Evolutionary conservation across 176 grass and related monocot species (phyloP).

Genomic region (Triticum monococcum): DNA sequence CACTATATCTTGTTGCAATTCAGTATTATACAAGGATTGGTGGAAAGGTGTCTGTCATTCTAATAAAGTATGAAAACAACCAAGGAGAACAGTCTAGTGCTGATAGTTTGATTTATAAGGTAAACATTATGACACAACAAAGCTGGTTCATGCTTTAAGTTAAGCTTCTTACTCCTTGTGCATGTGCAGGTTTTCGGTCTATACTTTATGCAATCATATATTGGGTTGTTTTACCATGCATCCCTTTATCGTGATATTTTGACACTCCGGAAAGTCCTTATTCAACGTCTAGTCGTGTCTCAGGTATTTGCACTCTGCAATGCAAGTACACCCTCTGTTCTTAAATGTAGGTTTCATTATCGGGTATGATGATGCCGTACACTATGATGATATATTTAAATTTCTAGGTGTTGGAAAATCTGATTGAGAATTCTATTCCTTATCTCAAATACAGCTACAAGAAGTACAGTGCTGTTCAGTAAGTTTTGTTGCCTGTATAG

Average conservation of each 20-base stretch:
- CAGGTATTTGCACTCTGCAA: conserved; percentile 51
- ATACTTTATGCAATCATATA: conserved; percentile 99
- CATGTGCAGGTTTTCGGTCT: conserved; percentile 84
- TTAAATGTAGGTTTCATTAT: background rate
- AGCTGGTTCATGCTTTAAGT: background rate
- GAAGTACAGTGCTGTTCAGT: conserved; percentile 92
- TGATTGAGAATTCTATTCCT: conserved; percentile 94
- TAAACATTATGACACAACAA: conserved; percentile 40
- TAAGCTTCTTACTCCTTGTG: conserved; percentile 15
- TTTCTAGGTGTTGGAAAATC: conserved; percentile 86
- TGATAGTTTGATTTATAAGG: conserved; percentile 99
- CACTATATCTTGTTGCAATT: conserved; percentile 91
- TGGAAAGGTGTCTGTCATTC: conserved; percentile 85
- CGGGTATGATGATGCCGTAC: background rate
- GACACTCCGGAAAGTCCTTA: conserved; percentile 78
- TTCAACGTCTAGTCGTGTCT: conserved; percentile 92
- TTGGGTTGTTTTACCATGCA: conserved; percentile 95
- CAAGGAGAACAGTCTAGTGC: conserved; percentile 94
- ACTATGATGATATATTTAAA: conserved; percentile 27
- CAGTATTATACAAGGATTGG: conserved; percentile 96
- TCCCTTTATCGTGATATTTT: conserved; percentile 71
- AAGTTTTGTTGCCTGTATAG: conserved; percentile 41
- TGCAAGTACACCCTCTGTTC: background rate
- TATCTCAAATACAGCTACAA: conserved; percentile 96
- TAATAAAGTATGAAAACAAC: conserved; percentile 97